Conservation (phyloP, 2,329 filamentous ascomycete species). For the Didymella sp. region DNA sequence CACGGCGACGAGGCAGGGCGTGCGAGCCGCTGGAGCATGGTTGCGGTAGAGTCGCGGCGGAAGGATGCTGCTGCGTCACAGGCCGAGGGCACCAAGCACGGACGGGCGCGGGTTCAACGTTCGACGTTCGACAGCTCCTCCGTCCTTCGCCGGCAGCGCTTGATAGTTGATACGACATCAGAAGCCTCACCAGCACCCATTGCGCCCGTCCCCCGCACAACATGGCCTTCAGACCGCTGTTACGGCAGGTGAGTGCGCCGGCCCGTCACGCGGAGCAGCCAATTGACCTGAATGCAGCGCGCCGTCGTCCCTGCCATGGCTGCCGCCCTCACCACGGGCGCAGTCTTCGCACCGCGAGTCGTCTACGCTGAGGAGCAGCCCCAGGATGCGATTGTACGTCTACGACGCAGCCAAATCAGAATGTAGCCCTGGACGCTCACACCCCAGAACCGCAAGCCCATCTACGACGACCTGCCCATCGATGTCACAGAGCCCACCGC, state of each 20-base stretch:
- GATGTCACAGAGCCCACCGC: slow-evolving; percentile 48
- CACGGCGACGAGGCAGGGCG: slow-evolving; percentile 52
- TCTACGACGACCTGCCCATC: slow-evolving; percentile 72
- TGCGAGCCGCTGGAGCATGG: slow-evolving; percentile 53
- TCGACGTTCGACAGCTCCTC: slow-evolving; percentile 3
- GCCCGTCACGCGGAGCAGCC: neutral
- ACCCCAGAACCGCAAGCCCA: slow-evolving; percentile 62
- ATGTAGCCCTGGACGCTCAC: neutral
- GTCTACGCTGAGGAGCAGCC: slow-evolving; percentile 57
- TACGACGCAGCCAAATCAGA: neutral
- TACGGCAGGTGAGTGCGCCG: slow-evolving; percentile 58
- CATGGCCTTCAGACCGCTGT: slow-evolving; percentile 62
- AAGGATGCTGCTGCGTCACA: slow-evolving; percentile 24
- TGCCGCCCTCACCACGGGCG: slow-evolving; percentile 53
- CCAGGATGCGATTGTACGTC: slow-evolving; percentile 20
- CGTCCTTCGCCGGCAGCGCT: neutral
- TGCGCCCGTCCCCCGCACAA: slow-evolving; percentile 40
- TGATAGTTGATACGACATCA: slow-evolving; percentile 37
- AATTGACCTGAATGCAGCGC: slow-evolving; percentile 50
- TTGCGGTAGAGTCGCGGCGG: neutral
- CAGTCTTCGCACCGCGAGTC: slow-evolving; percentile 56
- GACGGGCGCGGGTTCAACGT: neutral
- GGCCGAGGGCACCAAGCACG: too few species aligned
- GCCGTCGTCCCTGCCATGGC: slow-evolving; percentile 57
- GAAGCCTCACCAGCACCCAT: slow-evolving; percentile 38